These are phyloP conservation scores for Solanum tacnaense DNA, from an alignment of 257 asterid genomes.

Conservation along the genomic window DNA sequence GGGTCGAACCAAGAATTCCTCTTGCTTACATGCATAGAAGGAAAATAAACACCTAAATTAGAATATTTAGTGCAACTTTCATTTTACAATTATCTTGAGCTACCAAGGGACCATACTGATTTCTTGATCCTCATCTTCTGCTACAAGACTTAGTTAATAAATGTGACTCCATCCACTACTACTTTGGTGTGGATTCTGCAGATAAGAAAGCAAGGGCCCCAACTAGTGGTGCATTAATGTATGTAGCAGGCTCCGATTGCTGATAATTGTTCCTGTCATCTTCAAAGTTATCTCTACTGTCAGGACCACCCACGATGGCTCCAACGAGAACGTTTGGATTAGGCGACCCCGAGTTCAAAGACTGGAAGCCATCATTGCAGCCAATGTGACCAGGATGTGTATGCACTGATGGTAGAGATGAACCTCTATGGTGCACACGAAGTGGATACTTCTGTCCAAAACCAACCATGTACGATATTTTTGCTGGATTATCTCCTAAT, in stretches of 20 bases:
- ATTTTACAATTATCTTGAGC: background rate
- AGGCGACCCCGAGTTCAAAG: conserved; percentile 33
- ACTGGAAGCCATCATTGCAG: conserved; percentile 50
- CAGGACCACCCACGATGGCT: conserved; percentile 76
- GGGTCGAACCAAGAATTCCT: background rate
- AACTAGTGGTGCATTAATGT: conserved; percentile 60
- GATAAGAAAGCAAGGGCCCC: conserved; percentile 68
- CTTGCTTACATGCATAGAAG: background rate
- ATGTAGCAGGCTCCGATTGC: conserved; percentile 79
- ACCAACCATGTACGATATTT: conserved; percentile 80
- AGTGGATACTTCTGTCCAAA: conserved; percentile 54
- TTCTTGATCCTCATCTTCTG: background rate
- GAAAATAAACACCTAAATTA: background rate
- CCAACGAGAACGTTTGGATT: conserved; percentile 59
- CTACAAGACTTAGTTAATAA: background rate
- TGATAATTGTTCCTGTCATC: conserved; percentile 53
- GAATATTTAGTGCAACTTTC: background rate
- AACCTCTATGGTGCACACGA: conserved; percentile 63
- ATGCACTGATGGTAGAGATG: conserved; percentile 50
- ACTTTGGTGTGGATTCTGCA: background rate
- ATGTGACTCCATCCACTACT: background rate
- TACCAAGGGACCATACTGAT: background rate
- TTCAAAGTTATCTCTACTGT: conserved; percentile 32
- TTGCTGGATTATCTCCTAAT: conserved; percentile 66
- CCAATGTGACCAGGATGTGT: conserved; percentile 27